Evolutionary conservation across 345 rosid species (phyloP).

Genomic region (Syzygium aromaticum): DNA sequence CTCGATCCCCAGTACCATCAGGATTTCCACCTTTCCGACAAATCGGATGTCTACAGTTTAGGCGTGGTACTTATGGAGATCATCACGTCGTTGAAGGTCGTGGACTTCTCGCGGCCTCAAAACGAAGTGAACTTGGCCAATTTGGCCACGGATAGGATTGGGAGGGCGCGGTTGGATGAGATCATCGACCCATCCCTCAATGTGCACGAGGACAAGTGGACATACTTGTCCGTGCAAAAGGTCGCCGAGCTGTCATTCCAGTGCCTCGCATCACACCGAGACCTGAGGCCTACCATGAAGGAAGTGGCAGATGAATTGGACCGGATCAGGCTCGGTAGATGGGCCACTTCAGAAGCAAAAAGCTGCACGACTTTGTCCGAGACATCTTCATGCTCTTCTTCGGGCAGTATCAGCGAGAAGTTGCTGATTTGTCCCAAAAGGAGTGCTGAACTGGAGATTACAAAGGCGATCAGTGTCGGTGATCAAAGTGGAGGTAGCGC

Average conservation of each 20-base stretch:
- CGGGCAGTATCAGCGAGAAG: constrained; percentile 38
- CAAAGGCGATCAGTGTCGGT: background rate
- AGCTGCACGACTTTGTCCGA: constrained; percentile 24
- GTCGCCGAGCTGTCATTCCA: constrained; percentile 78
- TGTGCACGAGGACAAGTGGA: constrained; percentile 66
- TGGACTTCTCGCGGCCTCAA: constrained; percentile 75
- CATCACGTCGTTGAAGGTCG: constrained; percentile 75
- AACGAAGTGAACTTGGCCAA: constrained; percentile 85
- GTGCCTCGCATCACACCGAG: constrained; percentile 82
- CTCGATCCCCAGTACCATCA: constrained; percentile 88
- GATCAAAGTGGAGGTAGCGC: constrained; percentile 2
- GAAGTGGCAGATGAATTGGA: constrained; percentile 89
- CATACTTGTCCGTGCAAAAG: constrained; percentile 53
- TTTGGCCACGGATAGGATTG: constrained; percentile 73
- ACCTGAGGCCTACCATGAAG: constrained; percentile 84
- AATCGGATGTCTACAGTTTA: constrained; percentile 61
- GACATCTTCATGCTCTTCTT: constrained; percentile 32
- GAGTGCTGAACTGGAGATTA: constrained; percentile 4
- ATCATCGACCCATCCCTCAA: constrained; percentile 73
- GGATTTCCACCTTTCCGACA: constrained; percentile 74
- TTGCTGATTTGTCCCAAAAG: background rate
- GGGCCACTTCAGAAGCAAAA: constrained; percentile 29
- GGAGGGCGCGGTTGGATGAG: constrained; percentile 67
- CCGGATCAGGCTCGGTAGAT: constrained; percentile 48
- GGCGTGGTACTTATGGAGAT: constrained; percentile 71